Conservation (phyloP, 495 filamentous ascomycete species). For the Jackrogersella multiformis region DNA sequence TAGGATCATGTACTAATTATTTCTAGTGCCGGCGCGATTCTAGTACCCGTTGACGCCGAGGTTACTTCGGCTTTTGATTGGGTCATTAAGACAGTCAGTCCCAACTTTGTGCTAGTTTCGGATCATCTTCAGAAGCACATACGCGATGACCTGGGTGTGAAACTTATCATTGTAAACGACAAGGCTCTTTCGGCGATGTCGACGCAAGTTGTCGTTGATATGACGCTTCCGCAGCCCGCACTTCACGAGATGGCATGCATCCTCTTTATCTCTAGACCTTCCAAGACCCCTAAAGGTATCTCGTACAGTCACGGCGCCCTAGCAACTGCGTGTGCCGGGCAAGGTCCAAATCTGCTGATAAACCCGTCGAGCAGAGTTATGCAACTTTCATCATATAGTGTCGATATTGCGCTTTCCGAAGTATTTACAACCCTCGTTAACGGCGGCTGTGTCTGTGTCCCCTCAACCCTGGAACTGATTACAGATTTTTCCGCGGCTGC, state of each 20-base stretch:
- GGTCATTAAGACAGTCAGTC: constrained; percentile 52
- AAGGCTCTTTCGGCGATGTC: constrained; percentile 46
- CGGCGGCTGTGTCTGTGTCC: constrained; percentile 62
- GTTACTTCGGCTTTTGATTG: constrained; percentile 53
- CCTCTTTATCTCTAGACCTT: constrained; percentile 49
- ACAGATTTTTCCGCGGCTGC: constrained; percentile 51
- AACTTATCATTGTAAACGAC: constrained; percentile 49
- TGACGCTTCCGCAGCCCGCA: constrained; percentile 31
- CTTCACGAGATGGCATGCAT: constrained; percentile 56
- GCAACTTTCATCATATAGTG: constrained; percentile 74
- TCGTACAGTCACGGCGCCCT: constrained; percentile 58
- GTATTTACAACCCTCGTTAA: constrained; percentile 70
- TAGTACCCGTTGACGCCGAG: constrained; percentile 55
- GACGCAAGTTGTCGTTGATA: constrained; percentile 45
- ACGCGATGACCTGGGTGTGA: constrained; percentile 46
- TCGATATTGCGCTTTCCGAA: constrained; percentile 73
- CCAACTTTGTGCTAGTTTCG: constrained; percentile 52
- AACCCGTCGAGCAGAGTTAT: constrained; percentile 63
- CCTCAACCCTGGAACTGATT: constrained; percentile 53
- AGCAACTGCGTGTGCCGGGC: constrained; percentile 56
- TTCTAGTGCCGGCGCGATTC: constrained; percentile 52
- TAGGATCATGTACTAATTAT: neutral
- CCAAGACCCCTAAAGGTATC: constrained; percentile 48
- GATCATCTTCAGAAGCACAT: constrained; percentile 42
- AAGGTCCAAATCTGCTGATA: constrained; percentile 60